phyloP scores from a whole-genome alignment of 306 rosid species.

The Morella rubra region DNA sequence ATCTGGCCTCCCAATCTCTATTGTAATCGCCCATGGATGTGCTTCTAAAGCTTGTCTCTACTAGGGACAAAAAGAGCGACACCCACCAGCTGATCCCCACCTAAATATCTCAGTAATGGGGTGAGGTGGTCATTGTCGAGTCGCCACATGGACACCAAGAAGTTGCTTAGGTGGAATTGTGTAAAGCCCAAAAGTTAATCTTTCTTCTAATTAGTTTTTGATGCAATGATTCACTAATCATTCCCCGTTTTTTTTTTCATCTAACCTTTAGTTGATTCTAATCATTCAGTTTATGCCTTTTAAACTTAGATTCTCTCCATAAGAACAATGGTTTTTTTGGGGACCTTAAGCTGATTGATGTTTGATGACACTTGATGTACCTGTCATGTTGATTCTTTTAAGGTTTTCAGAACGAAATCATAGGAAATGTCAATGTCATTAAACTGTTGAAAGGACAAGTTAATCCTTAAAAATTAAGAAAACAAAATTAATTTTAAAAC shows the following conservation, averaged over 20 bases:
- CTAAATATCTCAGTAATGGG: background rate
- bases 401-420: background rate
- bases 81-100: slow-evolving; percentile 29
- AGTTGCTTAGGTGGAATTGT: slow-evolving; percentile 22
- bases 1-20: slow-evolving; percentile 24
- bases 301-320: background rate
- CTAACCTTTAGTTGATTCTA: background rate
- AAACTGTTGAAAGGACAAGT: no score
- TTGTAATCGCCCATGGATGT: slow-evolving; percentile 11
- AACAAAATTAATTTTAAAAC: background rate
- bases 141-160: slow-evolving; percentile 27
- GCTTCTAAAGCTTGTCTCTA: slow-evolving; percentile 30
- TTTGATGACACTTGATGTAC: no score
- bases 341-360: background rate
- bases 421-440: no score
- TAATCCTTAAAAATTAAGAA: no score
- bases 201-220: background rate
- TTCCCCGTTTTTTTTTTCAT: background rate
- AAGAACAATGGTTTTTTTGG: background rate
- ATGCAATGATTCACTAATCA: slow-evolving; percentile 7
- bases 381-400: background rate
- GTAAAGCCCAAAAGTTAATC: slow-evolving; percentile 6
- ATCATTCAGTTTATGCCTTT: background rate
- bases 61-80: slow-evolving; percentile 33
- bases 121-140: slow-evolving; percentile 27